Conservation (phyloP, 352 stramenopile species). For the Globisporangium okanoganense region DNA sequence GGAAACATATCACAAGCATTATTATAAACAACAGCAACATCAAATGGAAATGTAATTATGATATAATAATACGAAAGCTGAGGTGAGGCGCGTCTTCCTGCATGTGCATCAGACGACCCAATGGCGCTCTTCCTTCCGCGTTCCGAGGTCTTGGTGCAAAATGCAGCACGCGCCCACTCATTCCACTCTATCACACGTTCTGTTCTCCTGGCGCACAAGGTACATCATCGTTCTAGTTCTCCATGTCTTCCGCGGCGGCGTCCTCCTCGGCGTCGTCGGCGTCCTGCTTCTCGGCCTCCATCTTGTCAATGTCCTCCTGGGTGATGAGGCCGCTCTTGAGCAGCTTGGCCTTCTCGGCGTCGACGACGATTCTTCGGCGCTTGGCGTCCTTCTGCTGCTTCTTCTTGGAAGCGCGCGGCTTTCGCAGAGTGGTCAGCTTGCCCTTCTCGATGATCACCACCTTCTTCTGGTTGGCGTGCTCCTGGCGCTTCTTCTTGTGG, state of each 20-base stretch:
- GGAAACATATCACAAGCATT: background rate
- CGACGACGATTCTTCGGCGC: conserved; percentile 63
- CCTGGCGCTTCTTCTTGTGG: conserved; percentile 76
- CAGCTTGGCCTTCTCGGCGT: conserved; percentile 73
- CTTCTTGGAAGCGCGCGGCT: conserved; percentile 76
- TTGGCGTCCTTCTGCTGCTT: conserved; percentile 85
- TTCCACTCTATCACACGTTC: conserved; percentile 3
- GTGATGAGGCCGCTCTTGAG: conserved; percentile 76
- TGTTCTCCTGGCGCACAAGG: background rate
- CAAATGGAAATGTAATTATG: conserved; percentile 14
- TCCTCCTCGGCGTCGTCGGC: conserved; percentile 28
- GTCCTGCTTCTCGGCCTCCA: conserved; percentile 52
- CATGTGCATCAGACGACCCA: background rate
- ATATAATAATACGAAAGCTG: conserved; percentile 17
- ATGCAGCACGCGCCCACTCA: background rate
- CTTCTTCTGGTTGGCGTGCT: conserved; percentile 81
- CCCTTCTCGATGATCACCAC: conserved; percentile 59
- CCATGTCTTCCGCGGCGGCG: conserved; percentile 28
- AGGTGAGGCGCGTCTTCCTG: background rate
- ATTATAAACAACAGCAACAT: background rate
- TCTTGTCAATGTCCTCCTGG: conserved; percentile 80
- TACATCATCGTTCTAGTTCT: conserved; percentile 35
- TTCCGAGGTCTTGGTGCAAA: background rate
- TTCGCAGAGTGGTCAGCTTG: conserved; percentile 51
- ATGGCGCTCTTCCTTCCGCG: background rate